These are phyloP conservation scores for Saprolegnia parasitica DNA, from an alignment of 352 stramenopile species.

Conservation along the genomic window DNA sequence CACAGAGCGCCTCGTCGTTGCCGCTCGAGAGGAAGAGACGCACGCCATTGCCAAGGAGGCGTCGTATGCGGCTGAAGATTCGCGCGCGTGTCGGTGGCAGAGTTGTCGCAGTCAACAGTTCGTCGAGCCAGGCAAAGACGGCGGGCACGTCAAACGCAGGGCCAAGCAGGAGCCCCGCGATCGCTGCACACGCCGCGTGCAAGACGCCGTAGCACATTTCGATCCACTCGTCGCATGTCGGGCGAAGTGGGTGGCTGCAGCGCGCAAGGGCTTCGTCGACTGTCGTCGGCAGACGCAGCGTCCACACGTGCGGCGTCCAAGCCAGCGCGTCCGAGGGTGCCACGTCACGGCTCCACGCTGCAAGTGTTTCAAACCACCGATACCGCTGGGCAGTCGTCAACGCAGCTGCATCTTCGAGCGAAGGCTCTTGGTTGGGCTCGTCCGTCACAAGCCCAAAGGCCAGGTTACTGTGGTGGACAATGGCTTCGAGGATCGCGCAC, in stretches of 20 bases:
- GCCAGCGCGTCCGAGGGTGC: not conserved
- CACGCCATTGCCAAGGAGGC: too few relatives aligned
- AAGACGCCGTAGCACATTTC: not conserved
- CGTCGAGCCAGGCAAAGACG: conserved; percentile 20
- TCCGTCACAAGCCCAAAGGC: not conserved
- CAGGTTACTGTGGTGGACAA: conserved; percentile 27
- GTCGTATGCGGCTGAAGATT: too few relatives aligned
- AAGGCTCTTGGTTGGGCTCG: not conserved
- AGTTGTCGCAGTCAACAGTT: not conserved
- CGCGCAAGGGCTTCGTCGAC: too few relatives aligned
- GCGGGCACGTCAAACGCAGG: conserved; percentile 6
- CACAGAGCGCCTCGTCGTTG: not conserved
- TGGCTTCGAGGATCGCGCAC: conserved; percentile 25
- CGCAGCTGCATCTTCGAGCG: not conserved
- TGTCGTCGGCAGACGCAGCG: too few relatives aligned
- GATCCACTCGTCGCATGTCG: too few relatives aligned
- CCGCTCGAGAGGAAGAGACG: conserved; percentile 18
- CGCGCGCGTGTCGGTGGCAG: too few relatives aligned
- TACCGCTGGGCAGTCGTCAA: not conserved
- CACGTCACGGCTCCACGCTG: not conserved
- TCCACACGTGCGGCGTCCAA: too few relatives aligned
- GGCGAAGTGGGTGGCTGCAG: too few relatives aligned
- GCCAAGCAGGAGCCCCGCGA: conserved; percentile 19
- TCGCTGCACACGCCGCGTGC: not conserved
- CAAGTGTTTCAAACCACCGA: conserved; percentile 13